Conservation (phyloP, 129 eudicot species). For the Flaveria brownii region DNA sequence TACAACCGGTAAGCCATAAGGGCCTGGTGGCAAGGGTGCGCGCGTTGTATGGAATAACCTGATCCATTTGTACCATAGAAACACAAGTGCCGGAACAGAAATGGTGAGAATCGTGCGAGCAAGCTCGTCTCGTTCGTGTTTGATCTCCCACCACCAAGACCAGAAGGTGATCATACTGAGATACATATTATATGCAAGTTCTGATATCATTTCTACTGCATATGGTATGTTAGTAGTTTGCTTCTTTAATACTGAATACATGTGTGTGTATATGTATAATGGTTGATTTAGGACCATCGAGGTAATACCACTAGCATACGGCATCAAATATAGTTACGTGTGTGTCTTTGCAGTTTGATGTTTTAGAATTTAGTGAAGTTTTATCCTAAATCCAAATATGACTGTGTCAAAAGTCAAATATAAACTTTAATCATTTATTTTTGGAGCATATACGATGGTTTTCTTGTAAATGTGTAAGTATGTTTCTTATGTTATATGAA, state of each 20-base stretch:
- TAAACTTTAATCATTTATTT: too few relatives aligned
- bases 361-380: background rate
- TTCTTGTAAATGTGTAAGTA: too few relatives aligned
- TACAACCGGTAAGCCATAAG: background rate
- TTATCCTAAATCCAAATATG: background rate
- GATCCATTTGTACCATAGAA: conserved; percentile 12
- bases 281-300: background rate
- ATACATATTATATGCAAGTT: background rate
- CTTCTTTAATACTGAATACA: background rate
- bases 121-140: background rate
- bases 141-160: conserved; percentile 29
- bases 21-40: background rate
- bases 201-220: conserved; percentile 19
- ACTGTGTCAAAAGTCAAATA: too few relatives aligned
- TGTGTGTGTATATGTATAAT: background rate
- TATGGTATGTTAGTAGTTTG: background rate
- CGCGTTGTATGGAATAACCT: background rate
- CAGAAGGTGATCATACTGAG: conserved; percentile 16
- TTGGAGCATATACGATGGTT: too few relatives aligned
- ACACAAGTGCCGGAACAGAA: background rate
- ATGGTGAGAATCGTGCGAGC: conserved; percentile 14
- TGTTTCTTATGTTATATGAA: too few relatives aligned
- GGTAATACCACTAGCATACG: background rate
- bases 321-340: background rate
- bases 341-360: background rate